These are phyloP conservation scores for Strobilomyces confusus DNA, from an alignment of 768 basidiomycete genomes.

Conservation along the genomic window DNA sequence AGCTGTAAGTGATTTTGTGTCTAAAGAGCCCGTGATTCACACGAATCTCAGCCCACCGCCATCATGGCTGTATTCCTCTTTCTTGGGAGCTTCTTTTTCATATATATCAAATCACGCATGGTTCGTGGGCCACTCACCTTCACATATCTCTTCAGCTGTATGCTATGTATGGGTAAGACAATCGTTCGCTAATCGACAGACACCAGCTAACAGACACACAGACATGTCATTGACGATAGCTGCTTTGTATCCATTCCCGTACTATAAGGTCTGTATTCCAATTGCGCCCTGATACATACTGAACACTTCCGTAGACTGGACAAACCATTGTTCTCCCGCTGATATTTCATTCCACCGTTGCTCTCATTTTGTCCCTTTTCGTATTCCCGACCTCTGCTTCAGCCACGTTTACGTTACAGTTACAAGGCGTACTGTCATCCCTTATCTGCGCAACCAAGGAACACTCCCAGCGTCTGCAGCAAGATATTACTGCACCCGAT, in stretches of 20 bases:
- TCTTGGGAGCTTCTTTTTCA: conserved; percentile 50
- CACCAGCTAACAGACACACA: conserved; percentile 18
- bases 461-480: conserved; percentile 45
- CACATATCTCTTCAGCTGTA: conserved; percentile 54
- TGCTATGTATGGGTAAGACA: conserved; percentile 48
- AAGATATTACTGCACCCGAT: conserved; percentile 34
- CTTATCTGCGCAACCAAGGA: conserved; percentile 43
- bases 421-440: conserved; percentile 47
- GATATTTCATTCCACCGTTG: conserved; percentile 52
- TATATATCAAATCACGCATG: conserved; percentile 55
- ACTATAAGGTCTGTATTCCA: conserved; percentile 42
- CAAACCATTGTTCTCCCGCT: conserved; percentile 53
- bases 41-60: conserved; percentile 43
- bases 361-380: conserved; percentile 46
- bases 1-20: conserved; percentile 26
- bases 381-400: conserved; percentile 66
- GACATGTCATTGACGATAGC: conserved; percentile 61
- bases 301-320: conserved; percentile 41
- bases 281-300: background rate
- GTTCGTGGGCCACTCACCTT: conserved; percentile 64
- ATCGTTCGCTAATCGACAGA: background rate
- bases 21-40: background rate
- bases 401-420: conserved; percentile 48
- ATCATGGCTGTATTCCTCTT: conserved; percentile 64
- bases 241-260: conserved; percentile 60